A percentile compares a stretch with the other conserved stretches of the same genome.
Conservation (phyloP, 352 stramenopile species). For the Phytophthora multivora region DNA sequence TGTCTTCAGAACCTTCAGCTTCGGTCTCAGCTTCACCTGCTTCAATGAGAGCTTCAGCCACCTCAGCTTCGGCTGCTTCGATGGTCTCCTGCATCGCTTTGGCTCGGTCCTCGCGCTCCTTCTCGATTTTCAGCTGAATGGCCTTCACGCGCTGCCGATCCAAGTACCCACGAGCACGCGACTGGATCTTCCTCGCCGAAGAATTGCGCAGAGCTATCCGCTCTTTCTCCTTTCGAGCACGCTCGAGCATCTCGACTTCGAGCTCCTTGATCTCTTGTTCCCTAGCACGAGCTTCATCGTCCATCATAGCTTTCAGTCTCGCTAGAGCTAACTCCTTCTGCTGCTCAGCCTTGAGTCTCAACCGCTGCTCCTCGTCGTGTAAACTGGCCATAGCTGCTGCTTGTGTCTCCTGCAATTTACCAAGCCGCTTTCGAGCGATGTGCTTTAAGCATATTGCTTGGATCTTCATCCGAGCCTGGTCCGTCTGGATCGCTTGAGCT, state of each 20-base stretch:
- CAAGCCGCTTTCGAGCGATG: slow-evolving; percentile 40
- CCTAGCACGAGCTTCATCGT: slow-evolving; percentile 61
- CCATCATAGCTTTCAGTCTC: slow-evolving; percentile 69
- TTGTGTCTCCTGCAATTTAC: slow-evolving; percentile 56
- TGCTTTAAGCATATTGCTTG: slow-evolving; percentile 65
- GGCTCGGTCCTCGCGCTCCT: slow-evolving; percentile 60
- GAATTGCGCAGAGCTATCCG: slow-evolving; percentile 52
- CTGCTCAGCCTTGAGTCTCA: slow-evolving; percentile 59
- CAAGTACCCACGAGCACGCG: slow-evolving; percentile 56
- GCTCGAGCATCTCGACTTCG: slow-evolving; percentile 78
- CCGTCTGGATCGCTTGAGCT: slow-evolving; percentile 43
- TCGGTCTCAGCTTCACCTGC: slow-evolving; percentile 14
- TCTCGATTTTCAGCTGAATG: slow-evolving; percentile 70
- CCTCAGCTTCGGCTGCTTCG: slow-evolving; percentile 62
- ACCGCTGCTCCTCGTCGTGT: slow-evolving; percentile 60
- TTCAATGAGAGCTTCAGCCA: slow-evolving; percentile 45
- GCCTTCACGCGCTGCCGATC: slow-evolving; percentile 54
- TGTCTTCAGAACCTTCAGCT: slow-evolving; percentile 4
- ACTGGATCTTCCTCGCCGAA: slow-evolving; percentile 65
- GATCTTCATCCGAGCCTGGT: slow-evolving; percentile 72
- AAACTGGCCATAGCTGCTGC: slow-evolving; percentile 53
- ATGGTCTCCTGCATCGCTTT: slow-evolving; percentile 62
- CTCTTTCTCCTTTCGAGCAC: slow-evolving; percentile 67
- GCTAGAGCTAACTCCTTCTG: slow-evolving; percentile 74
- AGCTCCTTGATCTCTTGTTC: slow-evolving; percentile 80